Base-by-base conservation (phyloP, 257 asterid genomes). In the Hygrophila difformis region DNA sequence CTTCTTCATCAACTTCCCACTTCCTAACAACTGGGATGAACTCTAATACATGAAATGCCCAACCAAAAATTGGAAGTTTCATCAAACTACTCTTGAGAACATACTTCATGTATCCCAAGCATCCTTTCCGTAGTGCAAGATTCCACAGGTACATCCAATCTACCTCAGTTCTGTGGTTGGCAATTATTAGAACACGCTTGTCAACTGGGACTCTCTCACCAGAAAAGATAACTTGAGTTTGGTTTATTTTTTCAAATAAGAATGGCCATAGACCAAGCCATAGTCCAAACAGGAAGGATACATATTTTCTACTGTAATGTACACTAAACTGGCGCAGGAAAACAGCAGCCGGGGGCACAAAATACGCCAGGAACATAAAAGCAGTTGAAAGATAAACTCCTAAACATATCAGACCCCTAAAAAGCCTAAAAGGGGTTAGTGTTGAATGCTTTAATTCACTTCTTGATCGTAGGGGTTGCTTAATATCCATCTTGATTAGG, bases 131-230 rank as follows among this genome's bases (percentile, higher is more conserved):
- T 58, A 79, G 66, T 12, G 96, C 96, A 39, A 88, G 76, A 72
- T 88, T 64, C 97, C 97, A 88, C 57, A 88, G 53, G 66, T 89
- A 89, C 94, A 89, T 89, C 97, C 97, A 89, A 46, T 89, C 97
- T 46, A 89, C 97, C 76, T 89, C 96, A 11, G 96, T 84, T 61
- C 93, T 74, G 49, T 89, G 97, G 67, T 89, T 89, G 50, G 94
- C 77, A 33, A 89, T 75, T 16, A 87, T 53, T 41, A 87, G 41
- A 34, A 75, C 83, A 31, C 94, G 87, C 47, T 89, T 69, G 21
- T 69, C 80, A 1, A 65, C 62, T 0, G 97, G 96, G 58, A 81
- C 79, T 49, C 36, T 66, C 39, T 81, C 96, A 22, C 97, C 97
- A 9, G 94, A 81, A 63, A 88, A 77, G 37, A 89, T 62, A 47